phyloP scores from a whole-genome alignment of 176 grass and related monocot genomes.

The Coix lacrymajobi region DNA sequence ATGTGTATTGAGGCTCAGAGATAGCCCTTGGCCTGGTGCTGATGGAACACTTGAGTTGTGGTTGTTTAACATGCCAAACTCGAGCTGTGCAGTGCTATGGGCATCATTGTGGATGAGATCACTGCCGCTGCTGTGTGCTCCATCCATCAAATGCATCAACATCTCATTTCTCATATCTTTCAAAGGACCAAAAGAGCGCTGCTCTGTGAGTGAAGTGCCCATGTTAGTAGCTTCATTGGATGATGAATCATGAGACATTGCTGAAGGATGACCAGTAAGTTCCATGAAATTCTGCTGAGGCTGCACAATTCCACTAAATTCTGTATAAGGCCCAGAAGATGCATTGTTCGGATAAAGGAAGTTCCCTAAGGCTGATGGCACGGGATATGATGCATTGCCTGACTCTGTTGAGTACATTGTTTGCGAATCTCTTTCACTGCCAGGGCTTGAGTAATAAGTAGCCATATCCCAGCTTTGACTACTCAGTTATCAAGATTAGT shows the following conservation, averaged over 20 bases:
- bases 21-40: slow-evolving; percentile 66
- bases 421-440: slow-evolving; percentile 65
- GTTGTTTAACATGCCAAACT: slow-evolving; percentile 71
- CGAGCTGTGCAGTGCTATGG: slow-evolving; percentile 40
- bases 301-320: slow-evolving; percentile 57
- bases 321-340: slow-evolving; percentile 53
- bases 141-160: slow-evolving; percentile 66
- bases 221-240: slow-evolving; percentile 53
- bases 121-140: slow-evolving; percentile 29
- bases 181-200: slow-evolving; percentile 44
- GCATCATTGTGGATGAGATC: slow-evolving; percentile 50
- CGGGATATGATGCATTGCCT: slow-evolving; percentile 54
- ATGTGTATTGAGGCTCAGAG: slow-evolving; percentile 79
- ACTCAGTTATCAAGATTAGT: slow-evolving; percentile 15
- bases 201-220: slow-evolving; percentile 32
- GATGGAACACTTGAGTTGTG: slow-evolving; percentile 45
- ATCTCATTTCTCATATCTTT: slow-evolving; percentile 75
- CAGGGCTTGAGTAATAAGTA: slow-evolving; percentile 65
- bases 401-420: slow-evolving; percentile 45
- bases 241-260: slow-evolving; percentile 49
- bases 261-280: slow-evolving; percentile 44
- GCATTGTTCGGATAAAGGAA: slow-evolving; percentile 65
- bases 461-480: slow-evolving; percentile 57
- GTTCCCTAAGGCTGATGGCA: slow-evolving; percentile 57
- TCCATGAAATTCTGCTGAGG: slow-evolving; percentile 55